Conservation (phyloP, 768 basidiomycete species). For the Lentinus brumalis region DNA sequence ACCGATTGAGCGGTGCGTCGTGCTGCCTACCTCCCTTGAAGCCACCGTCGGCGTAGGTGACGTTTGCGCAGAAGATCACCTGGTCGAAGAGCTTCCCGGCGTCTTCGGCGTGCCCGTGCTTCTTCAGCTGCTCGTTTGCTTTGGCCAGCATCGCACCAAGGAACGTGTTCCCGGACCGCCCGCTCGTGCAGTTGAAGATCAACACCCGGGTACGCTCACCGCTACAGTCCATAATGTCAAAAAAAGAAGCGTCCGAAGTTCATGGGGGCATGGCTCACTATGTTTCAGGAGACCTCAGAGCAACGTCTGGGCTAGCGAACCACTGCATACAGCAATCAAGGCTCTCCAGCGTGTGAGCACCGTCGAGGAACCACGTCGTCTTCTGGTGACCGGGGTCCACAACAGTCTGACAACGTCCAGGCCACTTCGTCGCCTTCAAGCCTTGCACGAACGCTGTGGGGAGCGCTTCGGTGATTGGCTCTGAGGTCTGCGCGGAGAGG, state of each 20-base stretch:
- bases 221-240: slow-evolving; percentile 8
- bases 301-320: slow-evolving; percentile 70
- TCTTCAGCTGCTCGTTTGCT: slow-evolving; percentile 48
- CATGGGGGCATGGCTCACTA: not conserved
- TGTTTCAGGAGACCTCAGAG: slow-evolving; percentile 37
- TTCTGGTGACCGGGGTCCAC: slow-evolving; percentile 52
- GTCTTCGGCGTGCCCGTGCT: slow-evolving; percentile 40
- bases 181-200: slow-evolving; percentile 94
- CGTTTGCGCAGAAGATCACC: slow-evolving; percentile 95
- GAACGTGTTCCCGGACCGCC: slow-evolving; percentile 78
- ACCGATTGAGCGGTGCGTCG: not conserved
- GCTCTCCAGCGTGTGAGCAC: slow-evolving; percentile 94
- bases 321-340: slow-evolving; percentile 85
- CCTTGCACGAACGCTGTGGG: slow-evolving; percentile 59
- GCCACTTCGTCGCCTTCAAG: slow-evolving; percentile 78
- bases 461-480: slow-evolving; percentile 38
- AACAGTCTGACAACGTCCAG: slow-evolving; percentile 91
- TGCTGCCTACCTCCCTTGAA: slow-evolving; percentile 78
- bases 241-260: not conserved
- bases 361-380: slow-evolving; percentile 89
- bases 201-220: slow-evolving; percentile 51
- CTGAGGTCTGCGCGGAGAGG: slow-evolving; percentile 41
- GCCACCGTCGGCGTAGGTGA: slow-evolving; percentile 86
- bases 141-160: slow-evolving; percentile 59
- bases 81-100: slow-evolving; percentile 67